Evolutionary conservation across 1,284 basidiomycete species (phyloP).

Genomic region (Paramarasmius palmivorus): DNA sequence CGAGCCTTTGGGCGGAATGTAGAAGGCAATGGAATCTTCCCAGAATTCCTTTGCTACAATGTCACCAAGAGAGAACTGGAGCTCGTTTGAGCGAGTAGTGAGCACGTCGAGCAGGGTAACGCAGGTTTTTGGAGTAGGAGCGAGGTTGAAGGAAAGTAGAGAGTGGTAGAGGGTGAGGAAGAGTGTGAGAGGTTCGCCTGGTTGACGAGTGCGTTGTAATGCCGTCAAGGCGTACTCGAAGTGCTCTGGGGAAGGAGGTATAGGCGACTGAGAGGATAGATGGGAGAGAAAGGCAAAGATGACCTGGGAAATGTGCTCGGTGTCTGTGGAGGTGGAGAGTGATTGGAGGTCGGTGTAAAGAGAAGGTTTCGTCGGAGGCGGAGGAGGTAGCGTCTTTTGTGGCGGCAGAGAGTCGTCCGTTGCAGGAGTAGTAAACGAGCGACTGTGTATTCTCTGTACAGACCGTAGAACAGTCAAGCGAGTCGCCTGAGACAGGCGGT

Average conservation of each 20-base stretch:
- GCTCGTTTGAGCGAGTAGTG: constrained; percentile 21
- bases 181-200: constrained; percentile 57
- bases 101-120: constrained; percentile 69
- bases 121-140: no score
- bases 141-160: no score
- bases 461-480: constrained; percentile 57
- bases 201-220: constrained; percentile 46
- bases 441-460: constrained; percentile 55
- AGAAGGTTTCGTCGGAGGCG: constrained; percentile 17
- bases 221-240: constrained; percentile 73
- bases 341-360: constrained; percentile 2
- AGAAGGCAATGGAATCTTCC: not conserved
- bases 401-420: no score
- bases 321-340: constrained; percentile 8
- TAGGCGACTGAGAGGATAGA: constrained; percentile 8
- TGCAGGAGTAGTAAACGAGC: no score
- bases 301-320: constrained; percentile 15
- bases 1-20: no score
- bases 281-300: constrained; percentile 16
- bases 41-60: not conserved
- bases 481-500: constrained; percentile 46
- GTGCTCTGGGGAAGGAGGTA: constrained; percentile 37
- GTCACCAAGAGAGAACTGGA: not conserved
- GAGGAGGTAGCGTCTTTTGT: no score
- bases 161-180: no score